Evolutionary conservation across 345 rosid genomes (phyloP), one percentile per base, ranked within the genome.

Genomic region (Populus euphratica): DNA sequence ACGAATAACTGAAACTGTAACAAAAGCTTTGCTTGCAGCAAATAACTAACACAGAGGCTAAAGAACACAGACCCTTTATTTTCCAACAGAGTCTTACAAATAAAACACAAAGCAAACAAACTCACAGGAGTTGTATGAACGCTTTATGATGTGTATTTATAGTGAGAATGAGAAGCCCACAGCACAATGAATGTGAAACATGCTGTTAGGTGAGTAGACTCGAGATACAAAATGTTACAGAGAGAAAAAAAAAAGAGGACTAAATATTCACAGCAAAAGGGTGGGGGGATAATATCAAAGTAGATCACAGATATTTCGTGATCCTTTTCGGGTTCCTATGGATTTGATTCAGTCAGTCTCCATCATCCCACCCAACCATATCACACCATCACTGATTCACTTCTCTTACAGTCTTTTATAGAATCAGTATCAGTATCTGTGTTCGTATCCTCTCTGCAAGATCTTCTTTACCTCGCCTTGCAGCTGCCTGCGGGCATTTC

Each of bases 261-360:
- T 33, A 33, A 33, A 33, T 33, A 33, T 33, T 33, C 36, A 33
- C 36, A 33, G 36, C 36, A 4, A 33, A 5, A 33, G 36, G 36
- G 36, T 33, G 36, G 43, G 43, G 41, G 52, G 80, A 72, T 76
- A 74, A 78, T 52, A 88, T 79, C 85, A 76, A 82, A 80, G 73
- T 64, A 80, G 75, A 88, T 89, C 94, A 89, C 90, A 83, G 84
- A 88, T 87, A 86, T 83, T 86, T 86, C 86, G 92, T 89, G 92
- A 88, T 90, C 85, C 80, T 85, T 85, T 77, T 87, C 76, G 81
- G 85, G 81, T 81, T 74, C 79, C 61, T 79, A 43, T 73, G 76
- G 84, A 77, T 86, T 78, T 83, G 87, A 86, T 89, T 86, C 86
- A 79, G 78, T 83, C 82, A 21, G 52, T 14, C 52, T 14, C 52